Conservation (phyloP, 2,329 filamentous ascomycete genomes). For the Nigrospora osmanthi region DNA sequence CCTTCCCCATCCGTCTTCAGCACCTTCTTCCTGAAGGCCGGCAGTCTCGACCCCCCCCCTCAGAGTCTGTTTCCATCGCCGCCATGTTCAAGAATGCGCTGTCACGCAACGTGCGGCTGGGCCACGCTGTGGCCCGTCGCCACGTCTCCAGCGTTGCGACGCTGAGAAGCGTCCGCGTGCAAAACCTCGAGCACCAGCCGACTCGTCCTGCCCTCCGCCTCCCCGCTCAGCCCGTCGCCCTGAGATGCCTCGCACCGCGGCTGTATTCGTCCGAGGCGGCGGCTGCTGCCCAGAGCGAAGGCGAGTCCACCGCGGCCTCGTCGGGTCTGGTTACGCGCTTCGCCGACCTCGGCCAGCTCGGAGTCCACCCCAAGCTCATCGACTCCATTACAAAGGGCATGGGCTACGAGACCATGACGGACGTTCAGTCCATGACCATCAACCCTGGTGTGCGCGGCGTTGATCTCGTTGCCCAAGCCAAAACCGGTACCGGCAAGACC, state of each 20-base stretch:
- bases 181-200: constrained; percentile 2
- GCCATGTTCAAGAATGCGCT: constrained; percentile 8
- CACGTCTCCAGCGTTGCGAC: constrained; percentile 6
- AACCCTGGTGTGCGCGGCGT: constrained; percentile 68
- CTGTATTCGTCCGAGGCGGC: constrained; percentile 5
- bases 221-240: neutral
- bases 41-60: neutral
- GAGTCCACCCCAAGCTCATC: constrained; percentile 59
- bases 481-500: constrained; percentile 95
- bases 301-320: neutral
- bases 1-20: neutral
- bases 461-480: constrained; percentile 88
- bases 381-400: constrained; percentile 63
- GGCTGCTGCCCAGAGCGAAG: neutral
- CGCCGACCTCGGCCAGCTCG: constrained; percentile 31
- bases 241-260: neutral
- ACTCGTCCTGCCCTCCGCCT: neutral
- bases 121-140: constrained; percentile 4
- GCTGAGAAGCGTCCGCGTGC: constrained; percentile 3
- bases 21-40: neutral
- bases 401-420: constrained; percentile 79
- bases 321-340: constrained; percentile 30
- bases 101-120: constrained; percentile 6
- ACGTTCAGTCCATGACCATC: constrained; percentile 83
- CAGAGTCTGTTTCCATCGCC: neutral